Evolutionary conservation across 2,329 filamentous ascomycete species (phyloP).

Genomic region (Anthostomella pinea): DNA sequence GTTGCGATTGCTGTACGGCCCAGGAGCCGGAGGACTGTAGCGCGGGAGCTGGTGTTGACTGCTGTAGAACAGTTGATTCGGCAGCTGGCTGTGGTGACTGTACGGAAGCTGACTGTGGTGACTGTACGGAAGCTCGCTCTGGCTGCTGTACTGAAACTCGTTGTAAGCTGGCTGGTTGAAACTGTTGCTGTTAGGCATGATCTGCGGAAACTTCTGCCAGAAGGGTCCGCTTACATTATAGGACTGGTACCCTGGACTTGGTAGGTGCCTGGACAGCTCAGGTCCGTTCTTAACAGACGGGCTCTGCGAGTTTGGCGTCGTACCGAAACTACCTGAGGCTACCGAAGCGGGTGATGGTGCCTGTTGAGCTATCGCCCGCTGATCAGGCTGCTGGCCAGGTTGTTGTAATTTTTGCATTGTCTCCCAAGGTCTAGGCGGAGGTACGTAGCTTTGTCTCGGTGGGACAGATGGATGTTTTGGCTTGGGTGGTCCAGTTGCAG

Average conservation of each 20-base stretch:
- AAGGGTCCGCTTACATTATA: slow-evolving; percentile 34
- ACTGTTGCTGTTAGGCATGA: slow-evolving; percentile 34
- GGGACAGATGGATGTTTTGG: slow-evolving; percentile 3
- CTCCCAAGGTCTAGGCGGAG: slow-evolving; percentile 33
- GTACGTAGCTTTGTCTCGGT: slow-evolving; percentile 28
- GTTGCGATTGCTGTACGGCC: slow-evolving; percentile 4
- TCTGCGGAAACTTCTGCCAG: slow-evolving; percentile 27
- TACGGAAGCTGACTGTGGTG: slow-evolving; percentile 2
- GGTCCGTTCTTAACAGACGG: slow-evolving; percentile 7
- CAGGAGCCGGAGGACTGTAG: no score
- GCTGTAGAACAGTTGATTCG: no score
- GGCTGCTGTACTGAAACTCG: slow-evolving; percentile 15
- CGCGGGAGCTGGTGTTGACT: no score
- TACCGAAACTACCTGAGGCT: slow-evolving; percentile 3
- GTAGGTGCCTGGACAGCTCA: slow-evolving; percentile 16
- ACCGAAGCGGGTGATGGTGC: slow-evolving; percentile 1
- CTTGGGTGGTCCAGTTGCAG: slow-evolving; percentile 10
- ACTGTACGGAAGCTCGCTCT: slow-evolving; percentile 6
- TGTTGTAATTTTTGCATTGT: slow-evolving; percentile 23
- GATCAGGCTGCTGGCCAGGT: slow-evolving; percentile 9
- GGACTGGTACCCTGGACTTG: slow-evolving; percentile 23
- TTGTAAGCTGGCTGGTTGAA: slow-evolving; percentile 20
- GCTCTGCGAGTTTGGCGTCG: slow-evolving; percentile 6
- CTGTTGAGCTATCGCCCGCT: no score
- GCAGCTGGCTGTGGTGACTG: slow-evolving; percentile 5